Base-by-base conservation (phyloP, 306 rosid species). In the Prunus fruticosa region DNA sequence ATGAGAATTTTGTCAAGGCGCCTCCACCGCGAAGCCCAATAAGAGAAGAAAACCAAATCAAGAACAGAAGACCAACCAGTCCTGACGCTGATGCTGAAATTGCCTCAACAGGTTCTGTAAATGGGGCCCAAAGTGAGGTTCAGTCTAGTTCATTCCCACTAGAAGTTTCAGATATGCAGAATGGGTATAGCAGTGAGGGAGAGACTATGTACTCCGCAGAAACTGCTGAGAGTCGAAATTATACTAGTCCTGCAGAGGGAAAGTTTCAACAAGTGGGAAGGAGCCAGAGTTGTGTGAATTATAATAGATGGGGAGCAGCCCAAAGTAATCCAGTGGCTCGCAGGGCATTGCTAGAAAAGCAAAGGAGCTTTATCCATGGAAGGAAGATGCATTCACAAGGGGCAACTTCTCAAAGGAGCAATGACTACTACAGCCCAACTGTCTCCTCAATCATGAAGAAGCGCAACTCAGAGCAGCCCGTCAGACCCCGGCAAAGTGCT, bases 141-240 rank as follows among this genome's bases (percentile, higher is more conserved):
- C 96, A 85, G 77, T 92, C 97, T 67, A 87, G 96, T 81, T 87
- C 97, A 6, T 89, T 94, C 46, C 98, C 90, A 0, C 56, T 81
- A 0, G 89, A 88, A 43, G 87, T 77, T 72, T 71, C 83, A 4
- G 84, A 80, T 72, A 78, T 89, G 92, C 96, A 83, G 52, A 81
- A 91, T 32, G 97, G 84, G 46, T 89, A 89, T 23, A 87, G 96
- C 78, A 93, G 97, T 0, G 99, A 96, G 83, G 98, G 88, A 74
- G 98, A 96, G 90, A 96, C 99, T 0, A 92, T 96, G 99, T 96
- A 96, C 82, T 96, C 99, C 10, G 99, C 99, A 0, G 99, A 96
- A 81, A 96, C 99, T 0, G 99, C 99, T 0, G 99, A 96, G 89
- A 84, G 90, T 58, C 91, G 97, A 67, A 96, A 96, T 75, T 96